Evolutionary conservation across 2,329 filamentous ascomycete genomes (phyloP), one percentile per base, ranked within the genome.

Genomic region (Aspergillus tanneri): DNA sequence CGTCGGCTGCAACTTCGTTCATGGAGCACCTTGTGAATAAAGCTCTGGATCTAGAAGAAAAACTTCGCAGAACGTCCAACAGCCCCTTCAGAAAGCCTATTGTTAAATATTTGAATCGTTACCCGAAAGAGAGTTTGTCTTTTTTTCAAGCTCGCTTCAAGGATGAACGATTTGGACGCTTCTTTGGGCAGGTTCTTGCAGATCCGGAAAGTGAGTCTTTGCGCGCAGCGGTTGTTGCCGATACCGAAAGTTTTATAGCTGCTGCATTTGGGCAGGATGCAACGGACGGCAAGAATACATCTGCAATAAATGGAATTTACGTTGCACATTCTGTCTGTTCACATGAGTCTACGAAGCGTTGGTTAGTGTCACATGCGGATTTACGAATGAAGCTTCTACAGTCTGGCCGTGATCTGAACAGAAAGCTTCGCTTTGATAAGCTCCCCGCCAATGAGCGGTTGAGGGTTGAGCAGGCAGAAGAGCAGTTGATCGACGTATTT

Each of bases 31-130:
- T 99, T 35, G 89, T 97, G 40, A 87, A 95, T 57, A 88, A 87
- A 43, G 89, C 95, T n/a, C 77, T 99, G 47, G 87, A 90, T 34
- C 77, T 99, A 0, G 93, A 99, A 68, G 82, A 86, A 44, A 87
- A 86, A 55, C 76, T 99, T 30, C 83, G 93, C 24, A 78, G 93
- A 51, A 99, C 93, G 1, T 86, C 91, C 39, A 86, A 88, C 59
- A 97, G 91, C 61, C 92, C 92, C 0, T 97, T 99, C 77, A 82
- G 95, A 36, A 82, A 85, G 49, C 92, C 93, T 0, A 79, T 99
- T 16, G 90, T 95, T 68, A 89, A 90, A 63, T 99, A 95, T 66
- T 80, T 99, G 53, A 96, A 96, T 68, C 83, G 90, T 50, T 99
- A 97, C 64, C 85, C 93, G 0, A 87, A 87, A 54, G 91, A 99